phyloP scores from a whole-genome alignment of 306 rosid species.

The Cyclanthera cordifolia region DNA sequence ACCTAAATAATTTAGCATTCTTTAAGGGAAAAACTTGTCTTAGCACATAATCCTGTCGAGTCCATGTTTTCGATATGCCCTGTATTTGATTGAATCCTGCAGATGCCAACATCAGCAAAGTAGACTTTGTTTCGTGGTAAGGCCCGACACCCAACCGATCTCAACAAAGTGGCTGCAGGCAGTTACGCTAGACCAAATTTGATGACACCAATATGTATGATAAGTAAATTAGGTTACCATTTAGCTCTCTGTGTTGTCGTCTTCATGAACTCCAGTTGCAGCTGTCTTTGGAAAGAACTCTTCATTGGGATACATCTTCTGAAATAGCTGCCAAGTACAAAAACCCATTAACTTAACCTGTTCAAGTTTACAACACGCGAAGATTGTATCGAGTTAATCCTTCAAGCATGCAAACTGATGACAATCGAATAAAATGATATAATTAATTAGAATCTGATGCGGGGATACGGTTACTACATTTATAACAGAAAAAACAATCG shows the following conservation, averaged over 20 bases:
- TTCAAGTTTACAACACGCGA: background rate
- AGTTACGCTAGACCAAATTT: background rate
- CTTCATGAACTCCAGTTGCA: constrained; percentile 15
- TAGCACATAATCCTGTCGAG: background rate
- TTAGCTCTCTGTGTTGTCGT: constrained; percentile 14
- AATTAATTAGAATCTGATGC: background rate
- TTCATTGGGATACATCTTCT: constrained; percentile 29
- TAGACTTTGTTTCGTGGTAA: background rate
- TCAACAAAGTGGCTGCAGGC: background rate
- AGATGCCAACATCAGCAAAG: background rate
- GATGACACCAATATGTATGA: background rate
- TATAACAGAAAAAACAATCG: background rate
- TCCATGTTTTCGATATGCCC: background rate
- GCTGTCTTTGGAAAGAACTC: constrained; percentile 30
- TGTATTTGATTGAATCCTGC: background rate
- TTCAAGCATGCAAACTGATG: background rate
- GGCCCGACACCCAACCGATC: background rate
- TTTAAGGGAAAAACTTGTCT: background rate
- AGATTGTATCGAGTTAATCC: background rate
- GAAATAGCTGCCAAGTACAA: constrained; percentile 23
- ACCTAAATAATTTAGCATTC: too few relatives aligned
- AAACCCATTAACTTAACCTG: background rate
- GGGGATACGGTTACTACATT: background rate
- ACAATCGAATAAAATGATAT: background rate
- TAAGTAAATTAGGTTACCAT: background rate